A percentile compares a stretch with the other conserved stretches of the same genome.
These are phyloP conservation scores for Hibiscus trionum DNA, from an alignment of 345 rosid species.

Conservation along the genomic window DNA sequence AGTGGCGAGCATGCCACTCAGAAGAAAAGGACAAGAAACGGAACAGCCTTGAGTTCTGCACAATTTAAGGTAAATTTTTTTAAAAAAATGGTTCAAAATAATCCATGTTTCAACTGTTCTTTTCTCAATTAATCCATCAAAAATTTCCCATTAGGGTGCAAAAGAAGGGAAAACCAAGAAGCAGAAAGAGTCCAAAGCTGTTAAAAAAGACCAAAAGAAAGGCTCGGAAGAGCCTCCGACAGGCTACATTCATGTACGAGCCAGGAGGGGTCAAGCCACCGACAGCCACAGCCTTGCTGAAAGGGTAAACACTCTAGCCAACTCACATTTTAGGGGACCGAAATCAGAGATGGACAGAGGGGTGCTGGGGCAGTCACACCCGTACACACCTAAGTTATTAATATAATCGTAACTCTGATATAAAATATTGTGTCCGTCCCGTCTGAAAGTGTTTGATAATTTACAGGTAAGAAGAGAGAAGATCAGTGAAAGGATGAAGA, in stretches of 20 bases:
- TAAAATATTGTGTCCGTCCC: too few species aligned
- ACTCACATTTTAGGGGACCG: background rate
- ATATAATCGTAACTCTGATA: too few species aligned
- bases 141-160: conserved; percentile 22
- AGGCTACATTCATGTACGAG: conserved; percentile 76
- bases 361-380: too few species aligned
- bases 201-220: conserved; percentile 30
- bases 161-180: conserved; percentile 43
- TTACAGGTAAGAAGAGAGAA: conserved; percentile 65
- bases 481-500: conserved; percentile 68
- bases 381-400: too few species aligned
- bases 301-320: conserved; percentile 33
- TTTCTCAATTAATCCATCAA: background rate
- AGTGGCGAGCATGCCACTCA: conserved; percentile 44
- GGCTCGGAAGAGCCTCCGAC: conserved; percentile 33
- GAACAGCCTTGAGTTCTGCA: conserved; percentile 23
- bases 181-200: conserved; percentile 23
- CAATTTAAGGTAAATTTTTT: conserved; percentile 36
- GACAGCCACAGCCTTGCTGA: conserved; percentile 77
- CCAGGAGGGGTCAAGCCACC: conserved; percentile 80
- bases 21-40: conserved; percentile 29
- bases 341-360: too few species aligned
- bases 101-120: background rate
- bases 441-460: background rate
- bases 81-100: background rate